phyloP scores from a whole-genome alignment of 164 flowering plant species.

The Dillenia turbinata region DNA sequence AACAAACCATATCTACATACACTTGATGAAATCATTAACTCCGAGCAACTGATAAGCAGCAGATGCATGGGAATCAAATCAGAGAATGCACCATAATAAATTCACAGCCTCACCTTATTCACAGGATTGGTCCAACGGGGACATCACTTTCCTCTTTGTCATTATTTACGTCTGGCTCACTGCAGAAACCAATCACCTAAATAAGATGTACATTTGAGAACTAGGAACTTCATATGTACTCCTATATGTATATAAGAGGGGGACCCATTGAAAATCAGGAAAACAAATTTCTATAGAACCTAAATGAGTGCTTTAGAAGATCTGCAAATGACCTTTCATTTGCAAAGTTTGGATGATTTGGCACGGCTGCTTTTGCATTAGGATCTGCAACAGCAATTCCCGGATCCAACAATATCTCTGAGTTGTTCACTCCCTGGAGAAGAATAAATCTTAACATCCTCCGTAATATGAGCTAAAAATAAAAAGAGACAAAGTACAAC shows the following conservation, averaged over 20 bases:
- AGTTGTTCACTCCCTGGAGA: conserved; percentile 17
- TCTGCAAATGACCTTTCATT: conserved; percentile 20
- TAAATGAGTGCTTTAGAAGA: background rate
- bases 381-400: conserved; percentile 10
- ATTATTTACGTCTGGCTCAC: conserved; percentile 17
- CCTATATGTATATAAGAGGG: no score
- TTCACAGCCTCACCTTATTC: conserved; percentile 18
- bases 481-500: background rate
- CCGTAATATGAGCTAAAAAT: no score
- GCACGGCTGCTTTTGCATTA: conserved; percentile 10
- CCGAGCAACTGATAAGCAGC: no score
- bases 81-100: background rate
- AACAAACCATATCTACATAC: no score
- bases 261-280: background rate
- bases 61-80: no score
- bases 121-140: conserved; percentile 13
- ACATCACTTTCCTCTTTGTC: conserved; percentile 9
- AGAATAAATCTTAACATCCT: background rate
- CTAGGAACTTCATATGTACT: no score
- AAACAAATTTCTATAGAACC: background rate
- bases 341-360: conserved; percentile 5
- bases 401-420: conserved; percentile 10
- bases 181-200: conserved; percentile 2
- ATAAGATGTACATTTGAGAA: no score
- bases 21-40: no score